A percentile compares a stretch with the other conserved stretches of the same genome.
Evolutionary conservation across 495 filamentous ascomycete species (phyloP).

Genomic region (Penicillium soppii): DNA sequence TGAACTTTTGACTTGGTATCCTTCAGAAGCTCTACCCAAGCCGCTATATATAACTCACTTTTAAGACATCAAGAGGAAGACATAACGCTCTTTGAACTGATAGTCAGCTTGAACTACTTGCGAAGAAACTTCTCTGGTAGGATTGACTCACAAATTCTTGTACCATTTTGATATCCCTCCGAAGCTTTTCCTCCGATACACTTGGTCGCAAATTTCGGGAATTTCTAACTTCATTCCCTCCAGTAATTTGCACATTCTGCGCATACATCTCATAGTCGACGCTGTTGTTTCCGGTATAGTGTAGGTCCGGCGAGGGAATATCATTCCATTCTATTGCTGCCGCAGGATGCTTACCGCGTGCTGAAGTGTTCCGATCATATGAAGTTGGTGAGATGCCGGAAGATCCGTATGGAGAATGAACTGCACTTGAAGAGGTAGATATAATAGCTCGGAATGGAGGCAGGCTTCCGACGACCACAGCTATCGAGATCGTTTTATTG

Average conservation of each 20-base stretch:
- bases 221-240: not conserved
- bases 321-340: conserved; percentile 3
- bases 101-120: too few relatives aligned
- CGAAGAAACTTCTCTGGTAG: not conserved
- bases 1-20: too few relatives aligned
- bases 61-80: too few relatives aligned
- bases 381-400: not conserved
- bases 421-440: not conserved
- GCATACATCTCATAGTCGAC: conserved; percentile 7
- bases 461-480: conserved; percentile 48
- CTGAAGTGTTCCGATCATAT: conserved; percentile 5
- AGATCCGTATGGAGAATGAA: conserved; percentile 5
- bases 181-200: not conserved
- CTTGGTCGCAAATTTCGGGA: not conserved
- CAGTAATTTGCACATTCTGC: conserved; percentile 3
- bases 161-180: conserved; percentile 16
- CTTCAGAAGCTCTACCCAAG: too few relatives aligned
- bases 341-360: not conserved
- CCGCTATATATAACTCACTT: too few relatives aligned
- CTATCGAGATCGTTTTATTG: conserved; percentile 16
- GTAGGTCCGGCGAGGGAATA: conserved; percentile 2
- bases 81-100: too few relatives aligned
- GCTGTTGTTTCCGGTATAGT: not conserved
- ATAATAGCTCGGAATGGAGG: conserved; percentile 45
- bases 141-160: conserved; percentile 20